Evolutionary conservation across 2,329 filamentous ascomycete genomes (phyloP), one percentile per base, ranked within the genome.

Genomic region (Cladorrhinum sp.): DNA sequence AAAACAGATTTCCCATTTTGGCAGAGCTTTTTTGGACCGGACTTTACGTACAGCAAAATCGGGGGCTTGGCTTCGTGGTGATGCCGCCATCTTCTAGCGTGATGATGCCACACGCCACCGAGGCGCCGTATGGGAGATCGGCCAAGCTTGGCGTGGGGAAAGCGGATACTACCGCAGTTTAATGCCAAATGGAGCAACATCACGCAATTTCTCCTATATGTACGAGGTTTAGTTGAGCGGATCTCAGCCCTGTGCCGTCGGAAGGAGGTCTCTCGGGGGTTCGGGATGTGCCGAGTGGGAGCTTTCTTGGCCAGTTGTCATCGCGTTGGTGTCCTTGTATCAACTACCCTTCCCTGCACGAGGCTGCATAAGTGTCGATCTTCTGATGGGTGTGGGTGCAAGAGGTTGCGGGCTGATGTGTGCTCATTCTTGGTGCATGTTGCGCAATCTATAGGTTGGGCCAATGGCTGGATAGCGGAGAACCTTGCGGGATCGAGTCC

Each of bases 201-300:
- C 54, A 57, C 54, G 54, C 54, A 57, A 57, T 57, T n/a, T 46
- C 54, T 46, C 42, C 23, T 21, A n/a, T n/a, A n/a, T n/a, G 23
- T 23, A 39, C 2, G 14, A 3, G 21, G 24, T 50, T 5, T 21
- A 26, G 12, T 33, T 53, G 53, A 39, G 20, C 16, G 33, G 30
- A 24, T 55, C 30, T n/a, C 33, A 39, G 53, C 20, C 33, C 12
- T 55, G 42, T 36, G 33, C 12, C 33, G 14, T 36, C 14, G 2
- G 33, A 36, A 36, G 33, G 33, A 36, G 33, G 33, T 12, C 12
- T 36, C 36, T 33, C 30, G 53, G 28, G n/a, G 36, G 36, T 23
- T 49, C 54, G 54, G 54, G 39, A 30, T 57, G 36, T 56, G 21
- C 36, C 20, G 33, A 21, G 20, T 14, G 8, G 8, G 14, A 23